Conservation (phyloP, 495 filamentous ascomycete species). For the Friedmanniomyces simplex region DNA sequence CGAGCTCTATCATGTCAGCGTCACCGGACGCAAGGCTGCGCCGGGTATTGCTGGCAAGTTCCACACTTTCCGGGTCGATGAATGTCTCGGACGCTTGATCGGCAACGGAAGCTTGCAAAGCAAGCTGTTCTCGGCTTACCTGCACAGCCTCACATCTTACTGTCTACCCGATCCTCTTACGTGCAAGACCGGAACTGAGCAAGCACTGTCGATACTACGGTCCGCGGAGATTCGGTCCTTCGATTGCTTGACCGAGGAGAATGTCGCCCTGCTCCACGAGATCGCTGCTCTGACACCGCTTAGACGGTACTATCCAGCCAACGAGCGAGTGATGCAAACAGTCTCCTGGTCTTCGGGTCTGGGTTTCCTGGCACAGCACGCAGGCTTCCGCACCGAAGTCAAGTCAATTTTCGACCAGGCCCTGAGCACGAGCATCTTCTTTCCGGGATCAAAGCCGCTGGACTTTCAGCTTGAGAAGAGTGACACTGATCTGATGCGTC, state of each 20-base stretch:
- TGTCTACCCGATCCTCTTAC: slow-evolving; percentile 50
- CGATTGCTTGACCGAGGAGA: slow-evolving; percentile 30
- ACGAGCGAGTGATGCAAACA: slow-evolving; percentile 40
- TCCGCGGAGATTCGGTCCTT: slow-evolving; percentile 45
- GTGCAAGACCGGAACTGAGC: slow-evolving; percentile 50
- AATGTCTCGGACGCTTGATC: slow-evolving; percentile 40
- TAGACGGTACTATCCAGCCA: slow-evolving; percentile 46
- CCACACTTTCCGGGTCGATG: slow-evolving; percentile 39
- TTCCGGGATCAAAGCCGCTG: neutral
- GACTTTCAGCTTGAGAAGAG: neutral
- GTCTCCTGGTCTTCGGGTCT: slow-evolving; percentile 40
- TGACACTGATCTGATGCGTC: slow-evolving; percentile 26
- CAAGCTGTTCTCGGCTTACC: slow-evolving; percentile 43
- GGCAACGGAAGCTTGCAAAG: slow-evolving; percentile 34
- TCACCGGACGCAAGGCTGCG: neutral
- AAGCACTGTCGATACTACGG: slow-evolving; percentile 41
- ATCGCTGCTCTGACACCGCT: slow-evolving; percentile 46
- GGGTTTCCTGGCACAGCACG: slow-evolving; percentile 42
- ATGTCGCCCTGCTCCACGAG: slow-evolving; percentile 31
- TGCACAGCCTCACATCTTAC: slow-evolving; percentile 49
- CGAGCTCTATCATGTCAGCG: neutral
- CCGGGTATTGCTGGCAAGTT: slow-evolving; percentile 6
- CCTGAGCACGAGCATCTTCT: slow-evolving; percentile 19
- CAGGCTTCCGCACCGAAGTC: slow-evolving; percentile 35
- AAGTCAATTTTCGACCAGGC: slow-evolving; percentile 34